These are phyloP conservation scores for Paramecium pentaurelia DNA, from an alignment of 73 alveolate genomes.

Conservation along the genomic window DNA sequence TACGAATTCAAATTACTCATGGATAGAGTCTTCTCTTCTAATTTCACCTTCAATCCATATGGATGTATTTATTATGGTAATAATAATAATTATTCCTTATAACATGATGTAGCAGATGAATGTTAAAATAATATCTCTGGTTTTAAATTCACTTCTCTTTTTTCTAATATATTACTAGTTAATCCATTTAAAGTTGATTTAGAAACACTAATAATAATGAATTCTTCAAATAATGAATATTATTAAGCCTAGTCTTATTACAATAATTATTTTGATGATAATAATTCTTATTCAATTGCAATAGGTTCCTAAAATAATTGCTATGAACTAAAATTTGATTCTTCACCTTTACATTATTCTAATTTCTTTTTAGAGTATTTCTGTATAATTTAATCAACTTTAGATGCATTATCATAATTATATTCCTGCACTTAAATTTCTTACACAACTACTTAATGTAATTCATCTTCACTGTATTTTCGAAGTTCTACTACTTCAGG, in stretches of 20 bases:
- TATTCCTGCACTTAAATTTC: not conserved
- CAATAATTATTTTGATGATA: not conserved
- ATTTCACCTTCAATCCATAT: constrained; percentile 33
- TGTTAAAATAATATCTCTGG: constrained; percentile 19
- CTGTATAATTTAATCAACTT: not conserved
- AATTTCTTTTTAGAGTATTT: not conserved
- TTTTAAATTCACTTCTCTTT: not conserved
- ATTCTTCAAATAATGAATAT: not conserved
- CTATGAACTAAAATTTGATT: not conserved
- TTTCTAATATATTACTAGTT: not conserved
- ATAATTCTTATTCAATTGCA: not conserved
- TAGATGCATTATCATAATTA: not conserved
- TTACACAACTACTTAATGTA: not conserved
- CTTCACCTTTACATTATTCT: not conserved
- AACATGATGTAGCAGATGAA: not conserved
- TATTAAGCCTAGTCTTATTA: not conserved
- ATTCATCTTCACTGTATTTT: not conserved
- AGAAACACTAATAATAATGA: constrained; percentile 17
- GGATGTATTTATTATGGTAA: not conserved
- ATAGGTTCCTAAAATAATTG: not conserved
- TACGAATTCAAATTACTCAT: constrained; percentile 46
- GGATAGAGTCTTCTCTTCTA: constrained; percentile 39
- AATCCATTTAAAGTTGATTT: not conserved
- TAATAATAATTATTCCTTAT: not conserved
- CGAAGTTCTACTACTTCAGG: not conserved